Percentiles rank a stretch among this genome's conserved stretches.
Evolutionary conservation across 495 filamentous ascomycete genomes (phyloP).

Genomic region (Sabuloglossum arenarium): DNA sequence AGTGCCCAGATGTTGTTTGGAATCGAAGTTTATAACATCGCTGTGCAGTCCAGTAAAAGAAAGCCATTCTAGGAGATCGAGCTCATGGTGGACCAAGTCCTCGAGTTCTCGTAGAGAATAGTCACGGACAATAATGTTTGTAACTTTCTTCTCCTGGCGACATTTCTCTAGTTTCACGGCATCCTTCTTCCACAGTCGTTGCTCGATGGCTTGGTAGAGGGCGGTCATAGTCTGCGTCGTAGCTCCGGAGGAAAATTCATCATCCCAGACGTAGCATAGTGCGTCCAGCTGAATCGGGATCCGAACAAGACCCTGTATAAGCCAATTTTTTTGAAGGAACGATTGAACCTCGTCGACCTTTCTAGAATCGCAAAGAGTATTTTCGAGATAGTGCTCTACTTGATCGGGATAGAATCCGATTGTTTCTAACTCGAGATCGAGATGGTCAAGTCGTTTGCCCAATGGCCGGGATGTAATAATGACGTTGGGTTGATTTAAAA

Average conservation of each 20-base stretch:
- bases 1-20: constrained; percentile 5
- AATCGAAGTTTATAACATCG: constrained; percentile 19
- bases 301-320: constrained; percentile 20
- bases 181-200: constrained; percentile 22
- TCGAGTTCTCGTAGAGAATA: background rate
- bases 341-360: constrained; percentile 12
- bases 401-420: constrained; percentile 19
- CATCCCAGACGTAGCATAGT: constrained; percentile 22
- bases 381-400: constrained; percentile 14
- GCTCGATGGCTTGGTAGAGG: constrained; percentile 21
- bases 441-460: background rate
- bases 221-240: constrained; percentile 20
- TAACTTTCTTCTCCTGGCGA: constrained; percentile 5
- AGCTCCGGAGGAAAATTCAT: constrained; percentile 4
- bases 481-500: constrained; percentile 19
- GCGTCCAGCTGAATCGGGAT: constrained; percentile 28
- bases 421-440: constrained; percentile 17
- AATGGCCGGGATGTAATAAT: constrained; percentile 21
- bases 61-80: constrained; percentile 16
- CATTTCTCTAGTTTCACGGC: constrained; percentile 13
- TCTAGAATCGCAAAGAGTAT: constrained; percentile 8
- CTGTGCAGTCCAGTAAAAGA: constrained; percentile 21
- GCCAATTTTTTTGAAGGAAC: constrained; percentile 16
- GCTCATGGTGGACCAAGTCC: constrained; percentile 9
- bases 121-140: background rate